Evolutionary conservation across 306 rosid species (phyloP), one percentile per base, ranked within the genome.

Genomic region (Ceratonia siliqua): DNA sequence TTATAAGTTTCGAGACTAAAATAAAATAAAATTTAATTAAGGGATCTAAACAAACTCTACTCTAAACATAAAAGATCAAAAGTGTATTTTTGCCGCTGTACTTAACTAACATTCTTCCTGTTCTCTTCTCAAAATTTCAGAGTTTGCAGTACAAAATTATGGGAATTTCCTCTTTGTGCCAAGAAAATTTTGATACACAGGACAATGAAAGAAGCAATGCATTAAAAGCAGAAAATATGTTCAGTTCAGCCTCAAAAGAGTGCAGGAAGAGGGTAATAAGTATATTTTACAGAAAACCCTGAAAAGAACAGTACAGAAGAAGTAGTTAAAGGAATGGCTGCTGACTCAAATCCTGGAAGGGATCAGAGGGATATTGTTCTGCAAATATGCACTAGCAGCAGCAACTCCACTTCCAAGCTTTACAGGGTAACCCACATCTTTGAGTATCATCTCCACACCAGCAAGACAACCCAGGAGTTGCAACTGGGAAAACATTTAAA

Each of bases 381-480:
- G 94, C 57, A 94, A 87, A 76, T 85, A 91, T 28, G 93, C 90
- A 84, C 86, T 56, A 54, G 98, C 98, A 74, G 96, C 98, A 74
- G 82, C 97, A 71, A 94, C 94, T 62, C 97, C 98, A 57, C 96
- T 94, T 68, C 98, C 98, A 13, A 89, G 90, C 93, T 88, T 91
- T 4, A 94, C 89, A 35, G 98, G 96, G 80, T 91, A 94, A 2
- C 98, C 96, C 58, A 89, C 97, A 72, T 94, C 98, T 82, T 82
- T 90, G 5, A 94, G 94, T 49, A 94, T 82, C 98, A 94, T 91
- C 88, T 91, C 98, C 79, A 94, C 98, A 68, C 97, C 98, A 88
- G 94, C 94, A 79, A 94, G 94, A 88, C 92, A 87, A 8, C 96
- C 98, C 91, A 94, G 54, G 75, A 94, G 81, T 94, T 94, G 97